Evolutionary conservation across 1,284 basidiomycete genomes (phyloP), one percentile per base, ranked within the genome.

Genomic region (Ustilago sp.): DNA sequence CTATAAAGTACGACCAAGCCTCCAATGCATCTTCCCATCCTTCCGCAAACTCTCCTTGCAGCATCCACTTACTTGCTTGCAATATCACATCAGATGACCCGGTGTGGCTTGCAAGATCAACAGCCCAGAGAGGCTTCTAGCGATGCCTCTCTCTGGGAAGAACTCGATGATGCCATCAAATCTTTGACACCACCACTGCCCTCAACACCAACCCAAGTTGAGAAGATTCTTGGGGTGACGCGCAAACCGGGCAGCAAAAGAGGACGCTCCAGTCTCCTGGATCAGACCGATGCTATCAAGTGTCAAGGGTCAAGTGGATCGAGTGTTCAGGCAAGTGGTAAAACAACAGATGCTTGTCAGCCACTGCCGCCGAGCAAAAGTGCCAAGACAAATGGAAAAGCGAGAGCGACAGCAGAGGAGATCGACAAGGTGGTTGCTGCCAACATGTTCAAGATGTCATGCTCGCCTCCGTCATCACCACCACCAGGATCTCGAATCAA

Each of bases 281-380:
- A 74, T 47, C 71, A 74, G 50, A 66, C 65, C 36, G 62, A 68
- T 34, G 53, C 32, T n/a, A 68, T 74, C 36, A 68, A 66, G 36
- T 61, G 65, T 28, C 55, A 66, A 4, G 54, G 63, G 3, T 52
- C 50, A 15, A 58, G 47, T 50, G 50, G 39, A 13, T 68, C 64
- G 2, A 52, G 64, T 31, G 47, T 36, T 41, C 35, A 23, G 28
- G n/a, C 36, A 12, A 19, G 2, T 8, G 19, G 9, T 6, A 28
- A 5, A 8, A 1, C 28, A 7, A 39, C n/a, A 9, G 11, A 8
- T 5, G n/a, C 15, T 31, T 19, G 53, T 38, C 50, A 43, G 32
- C 57, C 67, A 0, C 41, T 47, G 23, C 15, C 13, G 13, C 58
- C 17, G n/a, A 53, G 32, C 23, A 45, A 34, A 35, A 64, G 36